Evolutionary conservation across 352 stramenopile species (phyloP).

Genomic region (Plasmopara viticola): DNA sequence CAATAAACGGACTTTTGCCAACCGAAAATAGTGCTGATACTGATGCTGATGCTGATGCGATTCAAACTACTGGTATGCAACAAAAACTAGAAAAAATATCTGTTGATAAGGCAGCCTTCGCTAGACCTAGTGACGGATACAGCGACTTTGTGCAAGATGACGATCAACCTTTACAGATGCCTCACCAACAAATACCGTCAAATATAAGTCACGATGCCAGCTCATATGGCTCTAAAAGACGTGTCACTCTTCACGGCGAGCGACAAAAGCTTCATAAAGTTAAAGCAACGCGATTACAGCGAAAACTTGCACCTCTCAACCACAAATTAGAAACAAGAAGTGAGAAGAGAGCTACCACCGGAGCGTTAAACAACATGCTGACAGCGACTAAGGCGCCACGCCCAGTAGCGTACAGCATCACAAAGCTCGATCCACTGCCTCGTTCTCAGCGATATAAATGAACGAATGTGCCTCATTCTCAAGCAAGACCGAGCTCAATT

Average conservation of each 20-base stretch:
- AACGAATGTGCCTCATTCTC: neutral
- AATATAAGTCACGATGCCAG: conserved; percentile 9
- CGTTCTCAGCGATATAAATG: conserved; percentile 17
- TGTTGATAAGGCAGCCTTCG: conserved; percentile 18
- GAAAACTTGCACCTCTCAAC: conserved; percentile 25
- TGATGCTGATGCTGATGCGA: neutral
- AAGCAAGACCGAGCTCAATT: conserved; percentile 2
- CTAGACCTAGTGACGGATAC: conserved; percentile 24
- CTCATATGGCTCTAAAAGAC: conserved; percentile 9
- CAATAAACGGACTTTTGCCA: neutral
- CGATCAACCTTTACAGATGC: conserved; percentile 23
- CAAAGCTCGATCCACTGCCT: conserved; percentile 27
- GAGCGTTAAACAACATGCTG: conserved; percentile 15
- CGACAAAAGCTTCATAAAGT: conserved; percentile 21
- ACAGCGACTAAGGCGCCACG: conserved; percentile 13
- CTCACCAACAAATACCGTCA: conserved; percentile 9
- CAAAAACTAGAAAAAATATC: conserved; percentile 8
- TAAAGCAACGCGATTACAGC: conserved; percentile 17
- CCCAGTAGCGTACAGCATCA: conserved; percentile 46
- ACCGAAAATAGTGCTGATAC: conserved; percentile 3
- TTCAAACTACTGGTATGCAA: neutral
- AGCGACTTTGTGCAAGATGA: conserved; percentile 48
- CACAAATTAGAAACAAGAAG: conserved; percentile 14
- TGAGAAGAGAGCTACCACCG: conserved; percentile 14
- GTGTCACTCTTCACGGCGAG: conserved; percentile 19